Percentiles rank a stretch among this genome's conserved stretches.
phyloP scores from a whole-genome alignment of 495 filamentous ascomycete species.

The Aspergillus sclerotiicarbonarius region DNA sequence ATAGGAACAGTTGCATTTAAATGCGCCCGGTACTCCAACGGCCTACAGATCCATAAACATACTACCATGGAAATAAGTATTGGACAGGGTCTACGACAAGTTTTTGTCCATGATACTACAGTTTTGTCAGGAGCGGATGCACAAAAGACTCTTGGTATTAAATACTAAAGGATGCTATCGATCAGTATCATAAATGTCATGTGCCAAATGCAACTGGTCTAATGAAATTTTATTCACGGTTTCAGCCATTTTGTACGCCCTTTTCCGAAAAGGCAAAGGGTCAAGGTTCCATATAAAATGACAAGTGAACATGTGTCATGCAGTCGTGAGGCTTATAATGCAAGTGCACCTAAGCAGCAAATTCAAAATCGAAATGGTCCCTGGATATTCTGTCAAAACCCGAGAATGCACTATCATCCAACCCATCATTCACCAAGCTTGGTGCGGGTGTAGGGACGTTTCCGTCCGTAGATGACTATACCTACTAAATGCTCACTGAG shows the following conservation, averaged over 20 bases:
- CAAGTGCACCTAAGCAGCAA: slow-evolving; percentile 17
- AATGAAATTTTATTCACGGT: slow-evolving; percentile 9
- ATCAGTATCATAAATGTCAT: slow-evolving; percentile 13
- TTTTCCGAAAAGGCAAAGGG: slow-evolving; percentile 3
- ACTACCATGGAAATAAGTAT: too few relatives aligned
- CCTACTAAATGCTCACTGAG: slow-evolving; percentile 4
- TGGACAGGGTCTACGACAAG: too few relatives aligned
- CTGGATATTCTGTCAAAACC: not conserved
- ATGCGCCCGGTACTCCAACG: too few relatives aligned
- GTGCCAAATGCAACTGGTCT: slow-evolving; percentile 20
- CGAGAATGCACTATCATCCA: not conserved
- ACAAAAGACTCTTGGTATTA: slow-evolving; percentile 11
- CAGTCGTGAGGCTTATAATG: slow-evolving; percentile 30
- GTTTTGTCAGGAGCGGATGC: not conserved
- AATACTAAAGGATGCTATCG: slow-evolving; percentile 12
- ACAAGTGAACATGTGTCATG: slow-evolving; percentile 20
- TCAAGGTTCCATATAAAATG: slow-evolving; percentile 15
- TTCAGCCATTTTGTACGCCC: slow-evolving; percentile 11
- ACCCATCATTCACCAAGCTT: not conserved
- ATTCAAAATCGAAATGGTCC: not conserved
- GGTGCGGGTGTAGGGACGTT: not conserved
- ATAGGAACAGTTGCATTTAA: too few relatives aligned
- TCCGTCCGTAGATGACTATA: not conserved
- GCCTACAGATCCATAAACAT: too few relatives aligned
- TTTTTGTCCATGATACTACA: too few relatives aligned